These are phyloP conservation scores for Neurospora tetraspora DNA, from an alignment of 495 filamentous ascomycete species.

Conservation along the genomic window DNA sequence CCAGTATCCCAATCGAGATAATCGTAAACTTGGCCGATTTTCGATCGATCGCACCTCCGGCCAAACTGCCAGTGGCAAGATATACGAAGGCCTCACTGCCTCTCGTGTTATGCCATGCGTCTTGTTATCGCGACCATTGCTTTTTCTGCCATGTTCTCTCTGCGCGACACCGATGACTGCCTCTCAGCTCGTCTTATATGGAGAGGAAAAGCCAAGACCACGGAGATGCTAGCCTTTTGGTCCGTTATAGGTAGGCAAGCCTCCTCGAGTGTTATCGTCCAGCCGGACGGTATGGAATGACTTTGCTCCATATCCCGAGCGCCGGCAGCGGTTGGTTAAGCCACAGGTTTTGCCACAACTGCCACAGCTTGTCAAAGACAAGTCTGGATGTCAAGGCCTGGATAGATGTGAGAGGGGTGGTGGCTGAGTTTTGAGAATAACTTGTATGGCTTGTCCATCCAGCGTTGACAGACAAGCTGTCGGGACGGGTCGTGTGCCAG, in stretches of 20 bases:
- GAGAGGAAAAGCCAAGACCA: background rate
- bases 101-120: background rate
- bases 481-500: background rate
- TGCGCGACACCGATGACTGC: background rate
- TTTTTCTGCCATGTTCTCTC: background rate
- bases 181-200: background rate
- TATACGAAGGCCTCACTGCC: background rate
- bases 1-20: background rate
- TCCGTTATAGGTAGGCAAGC: background rate
- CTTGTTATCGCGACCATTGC: background rate
- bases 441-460: background rate
- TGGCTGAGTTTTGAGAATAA: background rate
- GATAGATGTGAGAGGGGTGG: background rate
- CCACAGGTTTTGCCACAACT: background rate
- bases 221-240: background rate
- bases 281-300: background rate
- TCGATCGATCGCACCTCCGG: background rate
- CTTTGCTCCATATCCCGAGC: background rate
- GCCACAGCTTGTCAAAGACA: background rate
- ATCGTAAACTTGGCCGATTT: background rate
- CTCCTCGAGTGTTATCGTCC: background rate
- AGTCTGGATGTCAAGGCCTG: background rate
- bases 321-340: background rate
- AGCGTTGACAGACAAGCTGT: background rate
- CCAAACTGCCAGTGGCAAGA: background rate